phyloP scores from a whole-genome alignment of 768 basidiomycete species.

The Roridomyces roridus region DNA sequence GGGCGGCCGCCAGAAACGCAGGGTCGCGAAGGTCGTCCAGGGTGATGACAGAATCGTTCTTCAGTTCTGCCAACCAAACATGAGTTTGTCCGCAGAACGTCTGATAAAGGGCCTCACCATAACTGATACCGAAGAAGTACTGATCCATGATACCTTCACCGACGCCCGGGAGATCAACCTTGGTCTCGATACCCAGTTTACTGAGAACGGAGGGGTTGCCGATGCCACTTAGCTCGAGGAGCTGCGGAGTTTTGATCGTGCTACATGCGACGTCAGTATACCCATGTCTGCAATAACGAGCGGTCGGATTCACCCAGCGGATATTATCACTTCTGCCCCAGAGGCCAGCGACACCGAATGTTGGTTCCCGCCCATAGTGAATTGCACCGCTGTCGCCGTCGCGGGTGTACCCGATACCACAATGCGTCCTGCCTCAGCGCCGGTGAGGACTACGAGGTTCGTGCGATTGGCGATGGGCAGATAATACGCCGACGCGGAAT shows the following conservation, averaged over 20 bases:
- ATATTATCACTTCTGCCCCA: slow-evolving; percentile 47
- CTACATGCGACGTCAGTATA: slow-evolving; percentile 31
- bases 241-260: slow-evolving; percentile 49
- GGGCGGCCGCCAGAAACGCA: slow-evolving; percentile 7
- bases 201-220: slow-evolving; percentile 43
- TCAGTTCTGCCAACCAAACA: slow-evolving; percentile 5
- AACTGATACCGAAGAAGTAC: slow-evolving; percentile 26
- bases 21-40: slow-evolving; percentile 23
- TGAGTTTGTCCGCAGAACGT: background rate
- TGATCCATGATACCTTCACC: slow-evolving; percentile 57
- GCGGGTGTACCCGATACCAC: background rate
- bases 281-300: background rate
- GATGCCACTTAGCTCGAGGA: slow-evolving; percentile 57
- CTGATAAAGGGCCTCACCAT: slow-evolving; percentile 18
- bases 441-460: slow-evolving; percentile 35
- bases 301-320: slow-evolving; percentile 41
- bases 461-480: slow-evolving; percentile 24
- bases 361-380: background rate
- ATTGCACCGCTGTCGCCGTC: background rate
- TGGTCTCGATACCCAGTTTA: slow-evolving; percentile 34
- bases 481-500: slow-evolving; percentile 23
- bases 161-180: slow-evolving; percentile 51
- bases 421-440: slow-evolving; percentile 12
- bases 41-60: slow-evolving; percentile 18
- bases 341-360: background rate